Base-by-base conservation (phyloP, 257 asterid genomes). In the Nicotiana tabacum region DNA sequence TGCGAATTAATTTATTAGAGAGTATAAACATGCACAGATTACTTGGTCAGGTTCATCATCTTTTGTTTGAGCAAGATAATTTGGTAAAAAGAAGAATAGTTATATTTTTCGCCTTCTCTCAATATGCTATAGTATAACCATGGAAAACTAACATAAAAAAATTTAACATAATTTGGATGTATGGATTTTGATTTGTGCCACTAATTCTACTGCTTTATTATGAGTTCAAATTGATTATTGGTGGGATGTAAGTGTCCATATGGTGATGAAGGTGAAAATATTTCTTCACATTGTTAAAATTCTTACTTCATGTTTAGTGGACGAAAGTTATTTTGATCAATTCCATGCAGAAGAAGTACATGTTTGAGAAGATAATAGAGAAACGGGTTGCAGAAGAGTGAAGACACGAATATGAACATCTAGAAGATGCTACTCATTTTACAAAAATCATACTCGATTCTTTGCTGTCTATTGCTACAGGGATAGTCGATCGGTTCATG, bases 401-500 rank as follows among this genome's bases (percentile, higher is more conserved):
- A 21, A 46, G 46, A 72, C 21, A 13, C 46, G 37, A 9, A 72
- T 21, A 43, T 21, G 78, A n/a, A 24, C 6, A 15, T 72, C 33
- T 51, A 10, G 15, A n/a, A 9, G 6, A 21, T 46, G 60, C 60
- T 72, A 72, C 60, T 72, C 33, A 11, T 46, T 43, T 43, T 35
- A 69, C 32, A 13, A 58, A 43, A 70, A 60, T 84, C 30, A 58
- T 66, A 57, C 30, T 29, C 30, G 21, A 21, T 51, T 33, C 43
- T 79, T 51, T 58, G 35, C 11, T 85, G 33, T 72, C 30, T 84
- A 51, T 5, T 85, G 82, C 69, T 35, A n/a, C 78, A 95, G 99
- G 93, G 27, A 24, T 24, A 24, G 27, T 24, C 27, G 27, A 24
- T 24, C 27, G 27, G 17, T 96, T 96, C 88, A 85, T 94, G 98